These are phyloP conservation scores for Monosporascus sp. DNA, from an alignment of 2,329 filamentous ascomycete species.

Conservation along the genomic window DNA sequence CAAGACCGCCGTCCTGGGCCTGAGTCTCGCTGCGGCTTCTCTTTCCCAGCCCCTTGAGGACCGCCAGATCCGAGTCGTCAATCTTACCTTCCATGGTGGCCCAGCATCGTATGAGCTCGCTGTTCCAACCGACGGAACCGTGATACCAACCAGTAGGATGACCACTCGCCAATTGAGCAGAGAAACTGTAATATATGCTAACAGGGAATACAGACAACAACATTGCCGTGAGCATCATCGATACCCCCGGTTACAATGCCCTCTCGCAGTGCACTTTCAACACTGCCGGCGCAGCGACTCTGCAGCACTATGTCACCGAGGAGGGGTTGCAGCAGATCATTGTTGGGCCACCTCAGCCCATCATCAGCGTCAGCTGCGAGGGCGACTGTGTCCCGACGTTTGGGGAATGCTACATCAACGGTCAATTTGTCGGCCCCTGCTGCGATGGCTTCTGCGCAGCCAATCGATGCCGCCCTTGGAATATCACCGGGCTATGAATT, in stretches of 20 bases:
- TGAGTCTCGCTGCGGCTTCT: slow-evolving; percentile 13
- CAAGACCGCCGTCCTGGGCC: slow-evolving; percentile 7
- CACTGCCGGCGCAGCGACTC: slow-evolving; percentile 28
- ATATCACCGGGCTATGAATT: neutral
- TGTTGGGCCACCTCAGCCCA: slow-evolving; percentile 40
- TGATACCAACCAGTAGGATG: slow-evolving; percentile 32
- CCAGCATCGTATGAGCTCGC: slow-evolving; percentile 35
- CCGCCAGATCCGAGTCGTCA: slow-evolving; percentile 29
- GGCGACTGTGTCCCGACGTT: slow-evolving; percentile 38
- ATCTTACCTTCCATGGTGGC: slow-evolving; percentile 40
- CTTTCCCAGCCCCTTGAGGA: slow-evolving; percentile 18
- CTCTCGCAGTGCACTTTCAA: slow-evolving; percentile 38
- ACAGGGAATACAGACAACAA: slow-evolving; percentile 28
- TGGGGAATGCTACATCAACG: slow-evolving; percentile 31
- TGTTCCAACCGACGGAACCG: slow-evolving; percentile 37
- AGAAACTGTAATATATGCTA: neutral
- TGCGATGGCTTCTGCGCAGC: slow-evolving; percentile 41
- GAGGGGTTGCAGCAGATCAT: slow-evolving; percentile 34
- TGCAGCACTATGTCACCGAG: slow-evolving; percentile 25
- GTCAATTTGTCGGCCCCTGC: slow-evolving; percentile 34
- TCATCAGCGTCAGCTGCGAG: slow-evolving; percentile 37
- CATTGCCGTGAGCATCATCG: slow-evolving; percentile 35
- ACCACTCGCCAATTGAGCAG: neutral
- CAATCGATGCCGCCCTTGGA: slow-evolving; percentile 36
- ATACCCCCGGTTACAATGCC: slow-evolving; percentile 40